A percentile compares a stretch with the other conserved stretches of the same genome.
These are phyloP conservation scores for Stevia rebaudiana DNA, from an alignment of 140 eudicot genomes.

Conservation along the genomic window DNA sequence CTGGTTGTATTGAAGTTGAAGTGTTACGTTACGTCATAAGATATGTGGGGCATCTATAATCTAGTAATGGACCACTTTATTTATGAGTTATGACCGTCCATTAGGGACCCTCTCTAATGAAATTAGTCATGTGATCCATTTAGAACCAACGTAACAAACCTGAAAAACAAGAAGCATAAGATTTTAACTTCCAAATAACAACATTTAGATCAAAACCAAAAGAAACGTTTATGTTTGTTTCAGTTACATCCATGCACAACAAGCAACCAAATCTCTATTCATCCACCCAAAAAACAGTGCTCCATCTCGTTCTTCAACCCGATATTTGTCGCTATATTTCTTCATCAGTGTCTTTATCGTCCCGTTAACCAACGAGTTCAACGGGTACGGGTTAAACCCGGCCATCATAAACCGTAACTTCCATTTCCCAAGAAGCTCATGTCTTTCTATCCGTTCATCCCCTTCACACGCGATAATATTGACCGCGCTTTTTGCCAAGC, in stretches of 20 bases:
- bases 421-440: constrained; percentile 79
- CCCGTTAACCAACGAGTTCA: constrained; percentile 56
- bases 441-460: constrained; percentile 64
- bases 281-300: constrained; percentile 76
- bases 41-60: background rate
- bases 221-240: background rate
- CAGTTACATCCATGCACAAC: constrained; percentile 53
- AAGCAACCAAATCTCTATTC: constrained; percentile 74
- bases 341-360: constrained; percentile 46
- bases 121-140: background rate
- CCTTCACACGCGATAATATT: constrained; percentile 80
- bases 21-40: background rate
- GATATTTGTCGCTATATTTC: constrained; percentile 51
- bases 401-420: constrained; percentile 63
- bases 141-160: no score
- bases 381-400: constrained; percentile 57
- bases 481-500: constrained; percentile 58
- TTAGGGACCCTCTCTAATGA: background rate
- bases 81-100: background rate
- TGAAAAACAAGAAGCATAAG: background rate
- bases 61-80: background rate
- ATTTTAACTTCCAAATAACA: background rate
- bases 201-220: background rate
- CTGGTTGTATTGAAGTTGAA: background rate
- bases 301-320: constrained; percentile 66